Evolutionary conservation across 202 grass and related monocot species (phyloP), one percentile per base, ranked within the genome.

Genomic region (Hordeum pubiflorum): DNA sequence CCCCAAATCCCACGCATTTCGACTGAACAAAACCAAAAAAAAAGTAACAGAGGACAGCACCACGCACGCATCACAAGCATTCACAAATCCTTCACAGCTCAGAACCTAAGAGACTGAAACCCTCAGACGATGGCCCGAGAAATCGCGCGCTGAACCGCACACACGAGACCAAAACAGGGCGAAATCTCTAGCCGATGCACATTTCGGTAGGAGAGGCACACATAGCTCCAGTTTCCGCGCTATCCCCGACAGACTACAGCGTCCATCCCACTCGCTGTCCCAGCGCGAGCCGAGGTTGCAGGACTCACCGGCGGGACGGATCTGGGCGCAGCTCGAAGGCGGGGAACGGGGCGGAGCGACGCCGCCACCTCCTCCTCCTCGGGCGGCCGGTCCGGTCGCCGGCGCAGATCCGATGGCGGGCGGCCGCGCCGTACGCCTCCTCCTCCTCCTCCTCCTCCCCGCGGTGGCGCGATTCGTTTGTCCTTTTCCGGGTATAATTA

Each of bases 351-450:
- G 63, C 80, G 31, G 26, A 70, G 21, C 61, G 40, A 77, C 34
- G 38, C 41, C 44, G 11, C 71, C 58, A 34, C 81, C 81, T 60
- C 78, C 83, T 65, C 77, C 83, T 64, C 69, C 84, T 78, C 54
- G 63, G 26, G 20, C 62, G 12, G 66, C 21, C 69, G 34, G 39
- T 1, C 24, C 2, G 17, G 69, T 86, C 70, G 63, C 75, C 84
- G 84, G 75, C 41, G 55, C 62, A 75, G 88, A 90, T 89, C 88
- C 83, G 62, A 72, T 20, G 83, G 83, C 74, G 83, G 88, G 83
- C 41, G 32, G 60, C 40, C 26, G 80, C 74, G 80, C 88, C 88
- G 88, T 90, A 83, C 84, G 55, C 80, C 75, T 86, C 63, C 82
- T 54, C 48, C 81, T 39, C 8, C 48, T 52, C 50, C 50, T 54